A percentile compares a stretch with the other conserved stretches of the same genome.
Conservation (phyloP, 805 yeast species). For the Zygotorulaspora chibaensis region DNA sequence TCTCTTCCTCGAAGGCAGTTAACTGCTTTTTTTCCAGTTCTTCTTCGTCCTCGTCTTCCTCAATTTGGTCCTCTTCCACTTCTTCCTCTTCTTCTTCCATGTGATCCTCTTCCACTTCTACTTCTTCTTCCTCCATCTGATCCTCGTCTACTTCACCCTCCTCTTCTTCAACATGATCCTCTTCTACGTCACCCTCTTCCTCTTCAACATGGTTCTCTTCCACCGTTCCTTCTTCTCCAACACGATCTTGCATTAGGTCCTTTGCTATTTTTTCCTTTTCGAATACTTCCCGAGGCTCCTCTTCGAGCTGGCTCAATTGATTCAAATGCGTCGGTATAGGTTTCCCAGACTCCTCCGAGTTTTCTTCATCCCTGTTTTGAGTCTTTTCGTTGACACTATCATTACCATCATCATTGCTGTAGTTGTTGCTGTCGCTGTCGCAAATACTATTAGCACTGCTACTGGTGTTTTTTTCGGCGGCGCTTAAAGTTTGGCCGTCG, state of each 20-base stretch:
- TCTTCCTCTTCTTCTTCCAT: constrained; percentile 12
- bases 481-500: not conserved
- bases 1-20: constrained; percentile 12
- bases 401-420: not conserved
- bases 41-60: constrained; percentile 10
- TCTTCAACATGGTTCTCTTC: constrained; percentile 15
- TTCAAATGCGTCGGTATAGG: constrained; percentile 6
- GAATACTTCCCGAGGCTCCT: constrained; percentile 16
- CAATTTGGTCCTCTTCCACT: constrained; percentile 2
- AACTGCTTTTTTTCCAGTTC: constrained; percentile 10
- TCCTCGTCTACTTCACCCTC: constrained; percentile 21
- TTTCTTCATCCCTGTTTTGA: constrained; percentile 15
- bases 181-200: constrained; percentile 18
- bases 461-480: not conserved
- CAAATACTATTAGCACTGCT: not conserved
- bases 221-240: constrained; percentile 10
- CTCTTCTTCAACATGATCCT: constrained; percentile 14
- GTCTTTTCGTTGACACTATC: constrained; percentile 23
- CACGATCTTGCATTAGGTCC: constrained; percentile 12
- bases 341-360: constrained; percentile 5
- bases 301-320: constrained; percentile 4
- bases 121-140: constrained; percentile 23
- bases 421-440: not conserved
- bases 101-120: constrained; percentile 26
- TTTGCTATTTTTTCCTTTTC: constrained; percentile 15